Evolutionary conservation across 1,284 basidiomycete species (phyloP), one percentile per base, ranked within the genome.

Genomic region (Tilletia horrida): DNA sequence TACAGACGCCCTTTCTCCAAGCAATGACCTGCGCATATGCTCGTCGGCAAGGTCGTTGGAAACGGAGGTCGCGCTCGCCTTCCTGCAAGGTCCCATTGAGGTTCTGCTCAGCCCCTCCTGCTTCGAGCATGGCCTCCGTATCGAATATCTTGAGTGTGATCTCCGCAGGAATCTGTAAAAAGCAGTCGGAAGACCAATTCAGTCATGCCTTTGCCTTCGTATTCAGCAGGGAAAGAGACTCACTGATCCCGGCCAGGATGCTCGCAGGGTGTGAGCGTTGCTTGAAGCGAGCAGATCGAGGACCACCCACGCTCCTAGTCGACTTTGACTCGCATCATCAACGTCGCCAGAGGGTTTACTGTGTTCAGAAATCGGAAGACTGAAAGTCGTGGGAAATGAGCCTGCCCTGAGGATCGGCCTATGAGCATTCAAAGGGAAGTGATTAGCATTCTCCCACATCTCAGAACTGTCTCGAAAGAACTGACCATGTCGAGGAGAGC

Each of bases 341-440:
- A 4, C 25, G 18, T 35, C 14, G 7, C 14, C 13, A 40, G 13
- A 25, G 23, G 27, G 55, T 31, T 27, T 18, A 21, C 55, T 3
- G 16, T 18, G 13, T 4, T 25, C 55, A 14, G 31, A 25, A 29
- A 59, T 59, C 16, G 55, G 55, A 25, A 59, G 55, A 35, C 55
- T 59, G 55, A 25, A 62, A n/a, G 31, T 62, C 16, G 18, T 62
- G 40, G 43, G 42, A 23, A 13, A 43, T 16, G 42, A 27, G 40
- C 9, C 31, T n/a, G 42, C 13, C 43, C 44, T 62, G 40, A 62
- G 61, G 40, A 62, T 18, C n/a, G 61, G 61, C 61, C 43, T 62
- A 42, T 25, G n/a, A 42, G 35, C 35, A 21, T 11, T 23, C 14
- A 43, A n/a, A 62, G 18, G 3, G 21, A 1, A 25, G 1, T 29